Base-by-base conservation (phyloP, 805 yeast species). In the Maudiozyma turicensis region DNA sequence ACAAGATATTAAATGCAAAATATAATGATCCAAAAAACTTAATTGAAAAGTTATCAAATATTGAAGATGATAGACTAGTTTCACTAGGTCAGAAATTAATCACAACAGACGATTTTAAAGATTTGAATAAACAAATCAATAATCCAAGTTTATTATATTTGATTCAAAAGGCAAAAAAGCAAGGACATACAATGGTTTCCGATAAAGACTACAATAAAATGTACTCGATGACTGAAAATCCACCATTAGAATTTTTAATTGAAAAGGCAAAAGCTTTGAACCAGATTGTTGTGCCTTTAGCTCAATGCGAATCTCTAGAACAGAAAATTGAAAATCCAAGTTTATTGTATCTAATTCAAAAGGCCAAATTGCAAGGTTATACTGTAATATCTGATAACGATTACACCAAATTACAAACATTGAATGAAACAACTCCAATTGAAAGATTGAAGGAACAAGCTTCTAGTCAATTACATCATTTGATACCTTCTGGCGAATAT, bases 1-100 rank as follows among this genome's bases (percentile, higher is more conserved):
- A 72, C 37, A 60, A 65, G 2, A 52, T 64, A 34, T 64, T 71
- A 13, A 72, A 73, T 40, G 50, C 52, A 0, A 59, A 70, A 15
- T 67, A 72, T 34, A 61, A 65, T 11, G 56, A 61, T 32, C 26
- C 26, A 20, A 20, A 20, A 20, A 14, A 38, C 15, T 38, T 38
- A 28, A 38, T 11, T 20, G 29, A 14, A 8, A 6, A 20, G 2
- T 11, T 38, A n/a, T 26, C 10, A 6, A 38, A 38, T 8, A 6
- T 38, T 38, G 13, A 7, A 8, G 15, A 38, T 38, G 40, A 15
- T 8, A 4, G 26, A 20, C 26, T 20, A 20, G 26, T 20, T 20
- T 20, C 26, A 20, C 4, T 41, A 6, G 30, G 29, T 3, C 11
- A 42, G 7, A 26, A 9, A 7, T 6, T 42, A 5, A n/a, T 47